These are phyloP conservation scores for Carallia brachiata DNA, from an alignment of 345 rosid species.

Conservation along the genomic window DNA sequence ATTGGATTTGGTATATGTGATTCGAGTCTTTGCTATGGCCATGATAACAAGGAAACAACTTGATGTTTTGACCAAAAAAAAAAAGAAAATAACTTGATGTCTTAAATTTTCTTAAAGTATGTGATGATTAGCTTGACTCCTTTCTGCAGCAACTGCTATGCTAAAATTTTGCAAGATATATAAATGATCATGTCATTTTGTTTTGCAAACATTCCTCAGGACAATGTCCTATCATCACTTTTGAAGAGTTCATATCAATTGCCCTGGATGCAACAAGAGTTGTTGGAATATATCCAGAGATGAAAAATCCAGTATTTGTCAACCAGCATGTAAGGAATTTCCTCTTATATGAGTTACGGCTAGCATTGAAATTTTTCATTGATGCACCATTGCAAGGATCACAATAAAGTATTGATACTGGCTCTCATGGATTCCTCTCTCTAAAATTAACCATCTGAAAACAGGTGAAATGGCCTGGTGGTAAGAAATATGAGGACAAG, in stretches of 20 bases:
- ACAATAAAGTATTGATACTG: too few species aligned
- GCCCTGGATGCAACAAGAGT: constrained; percentile 82
- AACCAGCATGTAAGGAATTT: constrained; percentile 65
- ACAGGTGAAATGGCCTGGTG: constrained; percentile 84
- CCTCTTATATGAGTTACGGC: background rate
- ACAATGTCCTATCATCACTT: constrained; percentile 69
- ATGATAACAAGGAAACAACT: too few species aligned
- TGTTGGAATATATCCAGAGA: constrained; percentile 97
- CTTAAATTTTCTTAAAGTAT: too few species aligned
- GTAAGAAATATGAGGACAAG: constrained; percentile 69
- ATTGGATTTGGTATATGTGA: too few species aligned
- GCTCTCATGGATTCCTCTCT: too few species aligned
- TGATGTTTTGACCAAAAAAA: too few species aligned
- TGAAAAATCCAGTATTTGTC: constrained; percentile 79
- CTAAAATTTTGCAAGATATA: background rate
- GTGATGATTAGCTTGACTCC: too few species aligned
- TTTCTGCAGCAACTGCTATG: background rate
- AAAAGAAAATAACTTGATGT: too few species aligned
- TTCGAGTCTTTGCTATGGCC: too few species aligned
- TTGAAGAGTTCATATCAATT: constrained; percentile 84
- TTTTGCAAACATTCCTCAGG: constrained; percentile 42
- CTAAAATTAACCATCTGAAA: too few species aligned
- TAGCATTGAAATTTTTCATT: too few species aligned
- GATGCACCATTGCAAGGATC: too few species aligned
- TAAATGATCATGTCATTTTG: constrained; percentile 4